Percentiles rank a stretch among this genome's conserved stretches.
Evolutionary conservation across 345 rosid genomes (phyloP).

Genomic region (Draba incana): DNA sequence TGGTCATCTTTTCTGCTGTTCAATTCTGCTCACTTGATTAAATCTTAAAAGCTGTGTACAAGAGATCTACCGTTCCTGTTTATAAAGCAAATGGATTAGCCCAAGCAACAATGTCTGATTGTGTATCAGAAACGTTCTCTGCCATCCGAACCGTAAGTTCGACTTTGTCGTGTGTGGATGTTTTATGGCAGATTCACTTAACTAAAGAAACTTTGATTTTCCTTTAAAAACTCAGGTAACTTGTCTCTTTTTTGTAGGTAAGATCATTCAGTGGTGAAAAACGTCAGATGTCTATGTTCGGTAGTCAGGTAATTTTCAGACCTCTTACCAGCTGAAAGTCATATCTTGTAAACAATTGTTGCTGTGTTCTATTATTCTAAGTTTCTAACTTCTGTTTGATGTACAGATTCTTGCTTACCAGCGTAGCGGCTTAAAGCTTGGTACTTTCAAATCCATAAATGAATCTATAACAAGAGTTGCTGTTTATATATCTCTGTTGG

Average conservation of each 20-base stretch:
- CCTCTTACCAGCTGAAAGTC: slow-evolving; percentile 11
- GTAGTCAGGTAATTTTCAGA: slow-evolving; percentile 62
- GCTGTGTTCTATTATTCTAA: slow-evolving; percentile 16
- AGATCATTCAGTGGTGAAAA: slow-evolving; percentile 98
- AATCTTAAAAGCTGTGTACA: slow-evolving; percentile 63
- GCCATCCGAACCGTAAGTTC: slow-evolving; percentile 89
- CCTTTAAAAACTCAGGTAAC: slow-evolving; percentile 26
- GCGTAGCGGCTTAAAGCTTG: slow-evolving; percentile 89
- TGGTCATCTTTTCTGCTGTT: slow-evolving; percentile 40
- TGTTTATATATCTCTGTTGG: slow-evolving; percentile 80
- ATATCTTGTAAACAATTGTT: slow-evolving; percentile 1
- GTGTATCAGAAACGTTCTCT: slow-evolving; percentile 88
- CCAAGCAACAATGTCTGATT: slow-evolving; percentile 93
- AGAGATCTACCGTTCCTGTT: slow-evolving; percentile 84
- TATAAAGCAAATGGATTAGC: slow-evolving; percentile 86
- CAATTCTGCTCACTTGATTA: slow-evolving; percentile 29
- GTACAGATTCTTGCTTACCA: slow-evolving; percentile 83
- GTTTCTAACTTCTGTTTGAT: slow-evolving; percentile 35
- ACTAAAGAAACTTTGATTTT: slow-evolving; percentile 9
- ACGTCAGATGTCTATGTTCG: slow-evolving; percentile 85
- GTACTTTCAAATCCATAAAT: slow-evolving; percentile 84
- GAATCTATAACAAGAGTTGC: slow-evolving; percentile 93
- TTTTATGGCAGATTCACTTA: background rate
- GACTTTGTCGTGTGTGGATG: slow-evolving; percentile 12
- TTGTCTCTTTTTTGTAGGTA: slow-evolving; percentile 54